These are phyloP conservation scores for Brettanomyces custersianus DNA, from an alignment of 805 yeast species.

Conservation along the genomic window DNA sequence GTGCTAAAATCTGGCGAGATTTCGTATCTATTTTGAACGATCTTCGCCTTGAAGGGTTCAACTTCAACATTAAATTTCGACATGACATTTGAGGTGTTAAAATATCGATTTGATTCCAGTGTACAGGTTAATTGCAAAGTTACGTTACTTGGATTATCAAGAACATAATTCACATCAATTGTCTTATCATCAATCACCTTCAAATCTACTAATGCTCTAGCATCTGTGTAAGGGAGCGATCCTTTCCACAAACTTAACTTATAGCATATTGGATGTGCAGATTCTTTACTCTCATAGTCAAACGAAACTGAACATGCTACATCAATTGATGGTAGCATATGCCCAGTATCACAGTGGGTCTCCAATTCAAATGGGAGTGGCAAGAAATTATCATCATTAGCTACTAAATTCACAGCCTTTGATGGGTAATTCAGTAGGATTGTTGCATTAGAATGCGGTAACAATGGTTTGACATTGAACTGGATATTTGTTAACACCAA, in stretches of 20 bases:
- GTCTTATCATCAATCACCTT: constrained; percentile 10
- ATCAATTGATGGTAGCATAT: constrained; percentile 15
- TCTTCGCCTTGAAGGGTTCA: constrained; percentile 51
- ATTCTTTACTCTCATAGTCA: constrained; percentile 9
- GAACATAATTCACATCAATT: constrained; percentile 34
- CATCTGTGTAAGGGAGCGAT: constrained; percentile 56
- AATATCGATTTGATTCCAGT: constrained; percentile 15
- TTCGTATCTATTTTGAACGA: constrained; percentile 32
- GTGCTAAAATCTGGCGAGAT: constrained; percentile 12
- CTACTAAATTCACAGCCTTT: neutral
- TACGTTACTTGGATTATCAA: constrained; percentile 72
- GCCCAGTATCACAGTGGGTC: constrained; percentile 10
- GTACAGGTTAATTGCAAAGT: constrained; percentile 46
- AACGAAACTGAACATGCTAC: constrained; percentile 13
- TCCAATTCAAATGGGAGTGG: constrained; percentile 25
- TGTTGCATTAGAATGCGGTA: neutral
- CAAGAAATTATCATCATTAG: constrained; percentile 10
- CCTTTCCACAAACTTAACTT: constrained; percentile 38
- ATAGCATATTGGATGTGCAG: no score
- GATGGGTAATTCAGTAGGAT: neutral
- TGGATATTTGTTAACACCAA: neutral
- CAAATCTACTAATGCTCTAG: constrained; percentile 47
- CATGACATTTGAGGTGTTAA: constrained; percentile 18
- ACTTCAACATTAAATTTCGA: constrained; percentile 37
- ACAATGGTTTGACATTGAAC: neutral